Base-by-base conservation (phyloP, 1,284 basidiomycete genomes). In the Kalmanozyma brasiliensis region DNA sequence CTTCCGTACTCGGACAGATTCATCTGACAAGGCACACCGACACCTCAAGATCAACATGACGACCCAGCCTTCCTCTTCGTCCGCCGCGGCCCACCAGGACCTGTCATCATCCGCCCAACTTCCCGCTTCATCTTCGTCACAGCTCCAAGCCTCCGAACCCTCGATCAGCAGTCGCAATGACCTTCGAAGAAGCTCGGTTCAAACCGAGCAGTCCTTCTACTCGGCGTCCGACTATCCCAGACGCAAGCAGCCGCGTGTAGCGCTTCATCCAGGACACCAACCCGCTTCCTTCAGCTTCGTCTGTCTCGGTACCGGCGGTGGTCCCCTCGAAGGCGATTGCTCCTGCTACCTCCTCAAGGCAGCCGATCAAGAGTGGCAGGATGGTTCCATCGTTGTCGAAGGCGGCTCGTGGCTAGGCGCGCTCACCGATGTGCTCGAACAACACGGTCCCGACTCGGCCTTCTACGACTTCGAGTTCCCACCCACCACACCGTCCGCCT, bases 241-340 rank as follows among this genome's bases (percentile, higher is more conserved):
- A n/a, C 58, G 65, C 33, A 64, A 52, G 34, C 67, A 70, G n/a
- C 61, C 67, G 0, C 56, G 61, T 5, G 53, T 70, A 16, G 45
- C 61, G 2, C 52, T 70, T n/a, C 67, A 70, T 40, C 71, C 66
- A 10, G 36, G 49, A 16, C 49, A 64, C 33, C 55, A 67, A 35
- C 51, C 64, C 6, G 52, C 74, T 3, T 67, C 68, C 1, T 80
- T 80, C 61, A 69, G 73, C 40, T 75, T 78, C 38, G 76, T 80
- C 36, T 80, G 78, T 45, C 73, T 84, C 40, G 84, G 84, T 14
- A 82, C 81, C 4, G 83, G 84, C n/a, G 84, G 84, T 2, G 84
- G 83, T 13, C 84, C 83, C 0, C 48, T 83, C 19, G 84, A 84
- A 59, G 78, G 70, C 11, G 81, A 84, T 48, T 77, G 83, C 33